Conservation (phyloP, 139 green algal genomes). For the Tetraselmis striata region DNA sequence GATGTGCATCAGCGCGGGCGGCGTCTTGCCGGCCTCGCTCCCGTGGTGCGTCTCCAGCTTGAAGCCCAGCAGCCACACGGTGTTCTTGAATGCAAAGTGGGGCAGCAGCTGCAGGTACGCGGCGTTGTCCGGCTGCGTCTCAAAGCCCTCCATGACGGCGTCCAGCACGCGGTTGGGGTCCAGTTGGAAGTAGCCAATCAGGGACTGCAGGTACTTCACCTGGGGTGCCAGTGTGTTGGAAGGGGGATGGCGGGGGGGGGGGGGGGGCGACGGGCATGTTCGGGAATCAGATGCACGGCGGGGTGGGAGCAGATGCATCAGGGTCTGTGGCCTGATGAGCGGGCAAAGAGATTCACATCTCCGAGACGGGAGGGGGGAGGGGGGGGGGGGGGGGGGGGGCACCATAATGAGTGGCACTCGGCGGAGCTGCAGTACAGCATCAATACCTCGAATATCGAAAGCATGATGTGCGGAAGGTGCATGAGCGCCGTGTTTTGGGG, state of each 20-base stretch:
- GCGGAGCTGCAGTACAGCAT: too few species aligned
- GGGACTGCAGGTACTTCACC: slow-evolving; percentile 41
- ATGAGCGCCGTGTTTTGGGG: too few species aligned
- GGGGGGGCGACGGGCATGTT: neutral
- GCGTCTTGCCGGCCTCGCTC: neutral
- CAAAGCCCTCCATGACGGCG: slow-evolving; percentile 63
- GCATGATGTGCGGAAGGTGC: too few species aligned
- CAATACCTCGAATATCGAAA: too few species aligned
- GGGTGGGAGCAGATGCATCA: too few species aligned
- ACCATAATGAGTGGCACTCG: too few species aligned
- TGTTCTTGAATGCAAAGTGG: slow-evolving; percentile 16
- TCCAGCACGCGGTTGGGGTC: slow-evolving; percentile 83
- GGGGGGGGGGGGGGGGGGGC: too few species aligned
- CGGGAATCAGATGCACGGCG: too few species aligned
- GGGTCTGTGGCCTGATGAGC: too few species aligned
- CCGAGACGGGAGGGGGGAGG: too few species aligned
- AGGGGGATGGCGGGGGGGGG: slow-evolving; percentile 2
- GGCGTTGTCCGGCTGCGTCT: slow-evolving; percentile 31
- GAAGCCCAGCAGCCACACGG: slow-evolving; percentile 57
- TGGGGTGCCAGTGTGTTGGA: slow-evolving; percentile 3
- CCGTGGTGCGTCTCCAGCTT: slow-evolving; percentile 55
- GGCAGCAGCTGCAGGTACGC: slow-evolving; percentile 33
- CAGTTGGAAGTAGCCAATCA: slow-evolving; percentile 86
- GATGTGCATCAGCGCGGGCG: neutral
- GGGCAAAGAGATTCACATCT: too few species aligned